Evolutionary conservation across 306 rosid genomes (phyloP), one percentile per base, ranked within the genome.

Genomic region (Rosa persica): DNA sequence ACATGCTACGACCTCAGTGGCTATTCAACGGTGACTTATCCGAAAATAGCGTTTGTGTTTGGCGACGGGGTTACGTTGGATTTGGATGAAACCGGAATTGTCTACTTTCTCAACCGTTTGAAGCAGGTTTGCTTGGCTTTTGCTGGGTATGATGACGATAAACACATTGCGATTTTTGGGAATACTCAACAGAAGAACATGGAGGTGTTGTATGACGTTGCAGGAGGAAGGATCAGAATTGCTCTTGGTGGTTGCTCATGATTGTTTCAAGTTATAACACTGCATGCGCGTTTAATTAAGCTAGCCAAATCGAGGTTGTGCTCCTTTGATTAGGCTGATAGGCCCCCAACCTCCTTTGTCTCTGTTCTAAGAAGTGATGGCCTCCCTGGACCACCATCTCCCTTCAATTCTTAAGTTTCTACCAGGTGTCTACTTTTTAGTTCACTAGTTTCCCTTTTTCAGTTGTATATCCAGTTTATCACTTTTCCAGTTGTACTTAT

Each of bases 131-230:
- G 98, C 39, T 46, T 93, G 55, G 98, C 89, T 0, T 91, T 93
- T 51, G 91, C 94, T 0, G 67, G 82, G 0, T 89, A 91, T 38
- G n/a, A 20, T 0, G 89, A 81, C 69, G 93, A 81, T 0, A 76
- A 75, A 9, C 34, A 30, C 34, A 3, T 84, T 6, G 48, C 88
- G 1, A 89, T 93, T 1, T 80, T 89, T 1, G 98, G 98, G 27
- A 93, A 90, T 76, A 89, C 87, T 54, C 98, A 93, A 43, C 98
- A 93, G 67, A 88, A 52, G 34, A 88, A 87, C 6, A 4, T 88
- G 12, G 76, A 87, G 48, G 92, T 93, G 66, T 87, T 91, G 2
- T 91, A 93, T 72, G 96, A 93, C 78, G 79, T 88, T 47, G 90
- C 81, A 8, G 84, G 81, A 44, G 86, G 88, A 0, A 93, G 36